These are phyloP conservation scores for Podosphaera fusca DNA, from an alignment of 2,329 filamentous ascomycete genomes.

Conservation along the genomic window DNA sequence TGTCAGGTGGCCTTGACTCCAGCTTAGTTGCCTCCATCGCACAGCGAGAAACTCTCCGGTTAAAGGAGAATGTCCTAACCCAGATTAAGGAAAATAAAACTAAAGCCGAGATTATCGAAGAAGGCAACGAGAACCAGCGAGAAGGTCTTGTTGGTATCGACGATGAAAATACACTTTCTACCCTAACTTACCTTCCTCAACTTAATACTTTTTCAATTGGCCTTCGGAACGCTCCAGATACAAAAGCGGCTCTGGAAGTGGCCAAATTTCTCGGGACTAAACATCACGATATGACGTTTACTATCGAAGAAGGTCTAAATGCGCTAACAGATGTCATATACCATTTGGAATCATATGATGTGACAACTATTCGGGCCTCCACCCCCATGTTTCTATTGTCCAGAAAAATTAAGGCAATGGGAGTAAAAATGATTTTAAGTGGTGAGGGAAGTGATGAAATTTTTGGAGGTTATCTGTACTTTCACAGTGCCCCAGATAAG, in stretches of 20 bases:
- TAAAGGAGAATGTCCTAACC: constrained; percentile 40
- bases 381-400: constrained; percentile 97
- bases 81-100: constrained; percentile 18
- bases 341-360: constrained; percentile 93
- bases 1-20: constrained; percentile 90
- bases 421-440: constrained; percentile 96
- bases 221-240: constrained; percentile 78
- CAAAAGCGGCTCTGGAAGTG: constrained; percentile 73
- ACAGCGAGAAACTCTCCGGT: constrained; percentile 67
- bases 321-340: constrained; percentile 94
- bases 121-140: constrained; percentile 30
- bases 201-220: constrained; percentile 98
- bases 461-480: constrained; percentile 96
- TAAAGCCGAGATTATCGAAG: constrained; percentile 16
- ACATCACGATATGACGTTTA: constrained; percentile 97
- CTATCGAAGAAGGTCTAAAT: constrained; percentile 89
- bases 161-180: constrained; percentile 70
- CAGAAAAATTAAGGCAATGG: constrained; percentile 98
- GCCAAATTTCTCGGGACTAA: constrained; percentile 93
- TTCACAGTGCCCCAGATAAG: constrained; percentile 81
- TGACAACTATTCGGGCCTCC: constrained; percentile 92
- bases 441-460: constrained; percentile 96
- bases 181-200: constrained; percentile 75
- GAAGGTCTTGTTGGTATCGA: constrained; percentile 82
- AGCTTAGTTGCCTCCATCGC: constrained; percentile 88